Conservation (phyloP, 2,329 filamentous ascomycete genomes). For the Paracoccidioides brasiliensis region DNA sequence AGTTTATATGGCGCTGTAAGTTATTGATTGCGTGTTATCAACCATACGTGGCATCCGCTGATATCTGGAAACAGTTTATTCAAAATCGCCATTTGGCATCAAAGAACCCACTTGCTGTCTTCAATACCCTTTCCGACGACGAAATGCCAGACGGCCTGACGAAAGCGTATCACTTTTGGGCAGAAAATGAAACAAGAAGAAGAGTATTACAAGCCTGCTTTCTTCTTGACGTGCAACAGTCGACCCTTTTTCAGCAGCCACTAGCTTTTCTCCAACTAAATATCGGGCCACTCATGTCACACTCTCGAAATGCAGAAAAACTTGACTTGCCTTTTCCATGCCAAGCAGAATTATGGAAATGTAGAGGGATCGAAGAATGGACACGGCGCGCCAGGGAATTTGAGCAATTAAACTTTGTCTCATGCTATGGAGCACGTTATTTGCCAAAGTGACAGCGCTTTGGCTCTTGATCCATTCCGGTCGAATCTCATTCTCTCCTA, state of each 20-base stretch:
- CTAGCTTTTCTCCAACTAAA: slow-evolving; percentile 17
- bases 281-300: slow-evolving; percentile 3
- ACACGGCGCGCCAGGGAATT: slow-evolving; percentile 12
- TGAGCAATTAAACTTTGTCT: slow-evolving; percentile 9
- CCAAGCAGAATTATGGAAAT: slow-evolving; percentile 21
- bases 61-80: slow-evolving; percentile 12
- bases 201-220: slow-evolving; percentile 23
- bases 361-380: slow-evolving; percentile 18
- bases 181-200: slow-evolving; percentile 23
- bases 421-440: slow-evolving; percentile 8
- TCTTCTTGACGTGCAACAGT: slow-evolving; percentile 23
- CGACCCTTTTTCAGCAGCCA: slow-evolving; percentile 20
- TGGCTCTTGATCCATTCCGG: slow-evolving; percentile 15
- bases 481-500: slow-evolving; percentile 15
- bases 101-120: slow-evolving; percentile 20
- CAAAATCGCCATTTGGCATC: slow-evolving; percentile 18
- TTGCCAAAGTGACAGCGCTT: slow-evolving; percentile 1
- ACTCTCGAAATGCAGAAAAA: slow-evolving; percentile 7
- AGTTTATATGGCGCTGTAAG: slow-evolving; percentile 23
- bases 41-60: neutral
- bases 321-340: slow-evolving; percentile 21
- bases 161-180: slow-evolving; percentile 23
- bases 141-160: slow-evolving; percentile 15
- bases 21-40: neutral
- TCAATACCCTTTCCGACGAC: slow-evolving; percentile 16